Evolutionary conservation across 768 basidiomycete genomes (phyloP), one percentile per base, ranked within the genome.

Genomic region (Leucogyrophana mollusca): DNA sequence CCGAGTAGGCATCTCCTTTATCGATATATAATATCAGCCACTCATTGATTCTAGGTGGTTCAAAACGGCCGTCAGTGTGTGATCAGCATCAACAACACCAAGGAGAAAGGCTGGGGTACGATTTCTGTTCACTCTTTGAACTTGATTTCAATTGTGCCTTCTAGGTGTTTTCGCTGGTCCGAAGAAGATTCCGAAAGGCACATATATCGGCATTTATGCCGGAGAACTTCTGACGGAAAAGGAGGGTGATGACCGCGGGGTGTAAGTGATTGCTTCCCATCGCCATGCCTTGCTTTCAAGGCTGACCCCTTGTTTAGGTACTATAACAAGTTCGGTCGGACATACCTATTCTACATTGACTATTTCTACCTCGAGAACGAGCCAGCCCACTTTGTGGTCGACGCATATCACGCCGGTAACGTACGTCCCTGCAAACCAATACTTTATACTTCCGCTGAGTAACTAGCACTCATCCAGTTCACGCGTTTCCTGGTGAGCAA

Each of bases 391-490:
- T 90, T 82, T 51, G 72, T 73, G 11, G 83, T 94, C 2, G 93
- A 95, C 67, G 93, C 93, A 4, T 95, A 86, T 61, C 91, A 94
- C 64, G 83, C 79, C 16, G 88, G 88, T 9, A 91, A 91, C 64
- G 88, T 91, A 61, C 61, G 85, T 74, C 25, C 14, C 42, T 13
- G 13, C 38, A 10, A 46, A 40, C 11, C n/a, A n/a, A 30, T 40
- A 11, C 22, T 20, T 18, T 33, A 16, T 43, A 9, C 20, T n/a
- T 37, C 14, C 24, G 4, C 6, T 25, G 3, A 27, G 6, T 30
- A 30, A 30, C 13, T 13, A 7, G 6, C 7, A 30, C 20, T 34
- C 14, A 24, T 49, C 9, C 54, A 94, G 92, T 93, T 94, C 65
- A 94, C 93, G n/a, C 80, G 93, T 24, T 95, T 90, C 57, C 66